Percentiles rank a stretch among this genome's conserved stretches.
phyloP scores from a whole-genome alignment of 1,284 basidiomycete species.

The Tylopilus sp. region DNA sequence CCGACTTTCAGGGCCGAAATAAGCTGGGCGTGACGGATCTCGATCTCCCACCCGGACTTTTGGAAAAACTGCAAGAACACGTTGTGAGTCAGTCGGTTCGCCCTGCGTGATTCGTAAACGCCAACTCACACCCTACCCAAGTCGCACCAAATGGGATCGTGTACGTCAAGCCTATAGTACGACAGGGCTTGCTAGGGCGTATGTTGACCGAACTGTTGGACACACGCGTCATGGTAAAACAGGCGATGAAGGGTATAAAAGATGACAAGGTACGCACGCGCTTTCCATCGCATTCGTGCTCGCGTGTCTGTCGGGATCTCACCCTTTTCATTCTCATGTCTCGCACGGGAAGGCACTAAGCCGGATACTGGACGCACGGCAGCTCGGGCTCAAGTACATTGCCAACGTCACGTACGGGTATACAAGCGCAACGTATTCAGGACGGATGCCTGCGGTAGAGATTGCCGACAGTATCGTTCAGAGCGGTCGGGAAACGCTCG shows the following conservation, averaged over 20 bases:
- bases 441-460: conserved; percentile 97
- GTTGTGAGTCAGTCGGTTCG: conserved; percentile 55
- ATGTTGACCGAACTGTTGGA: conserved; percentile 93
- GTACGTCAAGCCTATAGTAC: conserved; percentile 83
- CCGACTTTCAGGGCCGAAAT: conserved; percentile 78
- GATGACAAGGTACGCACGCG: conserved; percentile 57
- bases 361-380: conserved; percentile 79
- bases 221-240: conserved; percentile 97
- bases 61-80: conserved; percentile 67
- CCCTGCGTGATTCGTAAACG: neutral
- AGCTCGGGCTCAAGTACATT: conserved; percentile 82
- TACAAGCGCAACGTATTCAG: conserved; percentile 88
- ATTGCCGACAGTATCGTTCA: conserved; percentile 98
- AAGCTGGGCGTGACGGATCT: conserved; percentile 85
- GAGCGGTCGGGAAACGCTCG: conserved; percentile 90
- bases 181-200: conserved; percentile 80
- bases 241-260: conserved; percentile 81
- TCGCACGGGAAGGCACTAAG: conserved; percentile 52
- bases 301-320: neutral
- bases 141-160: conserved; percentile 94
- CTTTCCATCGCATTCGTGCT: neutral
- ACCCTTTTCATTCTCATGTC: neutral
- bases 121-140: conserved; percentile 32
- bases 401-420: conserved; percentile 95
- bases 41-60: conserved; percentile 63